These are phyloP conservation scores for Trypanosoma vivax DNA, from an alignment of 208 protist species.

Conservation along the genomic window DNA sequence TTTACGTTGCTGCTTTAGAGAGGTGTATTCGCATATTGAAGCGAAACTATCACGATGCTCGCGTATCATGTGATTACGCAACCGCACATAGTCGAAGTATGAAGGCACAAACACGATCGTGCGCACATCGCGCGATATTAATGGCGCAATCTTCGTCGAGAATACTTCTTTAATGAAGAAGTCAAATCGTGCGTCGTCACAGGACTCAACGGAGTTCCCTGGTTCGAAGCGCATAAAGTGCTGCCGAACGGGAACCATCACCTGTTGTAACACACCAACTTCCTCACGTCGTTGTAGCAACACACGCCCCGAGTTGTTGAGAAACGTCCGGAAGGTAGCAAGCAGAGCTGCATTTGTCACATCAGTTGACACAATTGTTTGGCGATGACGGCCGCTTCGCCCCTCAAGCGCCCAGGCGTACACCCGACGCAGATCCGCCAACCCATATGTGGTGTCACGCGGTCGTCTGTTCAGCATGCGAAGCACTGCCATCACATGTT, in stretches of 20 bases:
- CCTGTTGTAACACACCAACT: slow-evolving; percentile 39
- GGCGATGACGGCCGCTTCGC: slow-evolving; percentile 79
- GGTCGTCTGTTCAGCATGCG: slow-evolving; percentile 75
- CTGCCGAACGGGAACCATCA: slow-evolving; percentile 75
- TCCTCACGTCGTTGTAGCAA: slow-evolving; percentile 51
- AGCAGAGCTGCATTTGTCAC: slow-evolving; percentile 83
- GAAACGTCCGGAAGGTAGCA: slow-evolving; percentile 69
- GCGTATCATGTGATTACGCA: slow-evolving; percentile 93
- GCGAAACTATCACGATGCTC: slow-evolving; percentile 82
- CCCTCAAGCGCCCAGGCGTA: slow-evolving; percentile 82
- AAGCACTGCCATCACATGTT: slow-evolving; percentile 79
- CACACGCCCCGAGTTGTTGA: slow-evolving; percentile 72
- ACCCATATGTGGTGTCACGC: slow-evolving; percentile 70
- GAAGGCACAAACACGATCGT: slow-evolving; percentile 90
- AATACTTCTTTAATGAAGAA: slow-evolving; percentile 90
- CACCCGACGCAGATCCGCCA: slow-evolving; percentile 84
- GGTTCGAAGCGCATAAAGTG: slow-evolving; percentile 90
- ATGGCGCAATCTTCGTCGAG: slow-evolving; percentile 52
- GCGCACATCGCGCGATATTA: slow-evolving; percentile 71
- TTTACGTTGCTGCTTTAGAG: slow-evolving; percentile 69
- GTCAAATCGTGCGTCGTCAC: slow-evolving; percentile 86
- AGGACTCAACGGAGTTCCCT: slow-evolving; percentile 25
- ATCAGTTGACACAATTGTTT: slow-evolving; percentile 89
- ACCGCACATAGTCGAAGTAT: slow-evolving; percentile 95
- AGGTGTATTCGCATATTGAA: slow-evolving; percentile 91